Evolutionary conservation across 257 asterid genomes (phyloP).

Genomic region (Ballota nigra): DNA sequence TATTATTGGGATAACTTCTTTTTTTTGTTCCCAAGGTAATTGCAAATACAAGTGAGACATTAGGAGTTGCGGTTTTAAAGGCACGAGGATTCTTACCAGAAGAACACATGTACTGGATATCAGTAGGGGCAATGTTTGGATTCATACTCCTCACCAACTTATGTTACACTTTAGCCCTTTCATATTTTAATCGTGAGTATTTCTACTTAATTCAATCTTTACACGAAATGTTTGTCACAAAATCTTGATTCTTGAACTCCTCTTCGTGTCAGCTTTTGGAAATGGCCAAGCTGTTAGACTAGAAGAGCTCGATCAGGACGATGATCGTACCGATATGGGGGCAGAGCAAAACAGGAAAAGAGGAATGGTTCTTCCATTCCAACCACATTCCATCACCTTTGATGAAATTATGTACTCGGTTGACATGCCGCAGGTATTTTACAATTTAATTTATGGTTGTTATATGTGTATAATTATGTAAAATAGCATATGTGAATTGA

Average conservation of each 20-base stretch:
- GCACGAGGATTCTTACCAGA: conserved; percentile 38
- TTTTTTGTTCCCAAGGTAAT: conserved; percentile 21
- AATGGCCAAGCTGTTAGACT: conserved; percentile 43
- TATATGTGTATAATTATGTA: neutral
- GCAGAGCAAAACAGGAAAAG: conserved; percentile 15
- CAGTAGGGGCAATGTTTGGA: conserved; percentile 48
- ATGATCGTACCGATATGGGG: neutral
- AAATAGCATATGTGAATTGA: neutral
- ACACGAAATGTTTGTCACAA: neutral
- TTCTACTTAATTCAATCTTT: neutral
- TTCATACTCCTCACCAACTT: conserved; percentile 38
- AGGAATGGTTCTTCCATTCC: conserved; percentile 55
- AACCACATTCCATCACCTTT: conserved; percentile 51
- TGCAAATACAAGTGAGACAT: conserved; percentile 26
- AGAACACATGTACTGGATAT: conserved; percentile 43
- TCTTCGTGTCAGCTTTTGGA: conserved; percentile 46
- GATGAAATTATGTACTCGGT: conserved; percentile 52
- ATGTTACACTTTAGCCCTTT: conserved; percentile 34
- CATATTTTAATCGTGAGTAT: conserved; percentile 55
- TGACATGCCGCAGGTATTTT: conserved; percentile 59
- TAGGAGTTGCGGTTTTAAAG: conserved; percentile 41
- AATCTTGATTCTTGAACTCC: neutral
- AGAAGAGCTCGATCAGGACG: conserved; percentile 21
- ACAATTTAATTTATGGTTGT: neutral
- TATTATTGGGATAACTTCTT: neutral